Conservation (phyloP, 768 basidiomycete species). For the Tulasnella sp. region DNA sequence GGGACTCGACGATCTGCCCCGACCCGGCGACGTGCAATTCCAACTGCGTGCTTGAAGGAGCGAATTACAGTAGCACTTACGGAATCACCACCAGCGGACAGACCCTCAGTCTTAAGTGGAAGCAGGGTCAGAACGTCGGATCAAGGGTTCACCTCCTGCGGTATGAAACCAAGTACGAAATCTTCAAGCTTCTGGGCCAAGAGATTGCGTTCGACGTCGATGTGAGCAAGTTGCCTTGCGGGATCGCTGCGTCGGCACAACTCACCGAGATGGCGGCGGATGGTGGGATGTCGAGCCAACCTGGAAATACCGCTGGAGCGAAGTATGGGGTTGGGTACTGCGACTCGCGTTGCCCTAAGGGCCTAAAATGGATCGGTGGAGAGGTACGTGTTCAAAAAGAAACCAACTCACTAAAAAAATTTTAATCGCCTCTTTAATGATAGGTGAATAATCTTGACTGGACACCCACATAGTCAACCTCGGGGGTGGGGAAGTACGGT, state of each 20-base stretch:
- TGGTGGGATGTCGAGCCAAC: not conserved
- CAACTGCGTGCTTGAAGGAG: constrained; percentile 10
- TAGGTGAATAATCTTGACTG: not conserved
- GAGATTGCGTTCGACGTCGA: constrained; percentile 14
- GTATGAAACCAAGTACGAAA: not conserved
- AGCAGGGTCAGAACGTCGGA: constrained; percentile 35
- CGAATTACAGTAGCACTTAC: constrained; percentile 33
- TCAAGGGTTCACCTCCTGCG: constrained; percentile 46
- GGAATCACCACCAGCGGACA: constrained; percentile 49
- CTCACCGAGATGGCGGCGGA: not conserved
- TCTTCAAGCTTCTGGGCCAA: not conserved
- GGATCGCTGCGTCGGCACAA: not conserved
- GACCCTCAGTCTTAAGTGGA: constrained; percentile 49
- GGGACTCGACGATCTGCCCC: not conserved
- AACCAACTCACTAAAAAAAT: not conserved
- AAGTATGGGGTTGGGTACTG: no score
- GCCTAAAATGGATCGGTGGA: no score
- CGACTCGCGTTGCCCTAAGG: no score
- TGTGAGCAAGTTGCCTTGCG: not conserved
- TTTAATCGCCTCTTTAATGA: not conserved
- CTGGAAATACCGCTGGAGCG: no score
- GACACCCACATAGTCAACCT: no score
- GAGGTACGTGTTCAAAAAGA: not conserved
- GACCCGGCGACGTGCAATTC: not conserved
- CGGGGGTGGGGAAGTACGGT: no score